Evolutionary conservation across 2,329 filamentous ascomycete genomes (phyloP).

Genomic region (Pseudogymnoascus sp.): DNA sequence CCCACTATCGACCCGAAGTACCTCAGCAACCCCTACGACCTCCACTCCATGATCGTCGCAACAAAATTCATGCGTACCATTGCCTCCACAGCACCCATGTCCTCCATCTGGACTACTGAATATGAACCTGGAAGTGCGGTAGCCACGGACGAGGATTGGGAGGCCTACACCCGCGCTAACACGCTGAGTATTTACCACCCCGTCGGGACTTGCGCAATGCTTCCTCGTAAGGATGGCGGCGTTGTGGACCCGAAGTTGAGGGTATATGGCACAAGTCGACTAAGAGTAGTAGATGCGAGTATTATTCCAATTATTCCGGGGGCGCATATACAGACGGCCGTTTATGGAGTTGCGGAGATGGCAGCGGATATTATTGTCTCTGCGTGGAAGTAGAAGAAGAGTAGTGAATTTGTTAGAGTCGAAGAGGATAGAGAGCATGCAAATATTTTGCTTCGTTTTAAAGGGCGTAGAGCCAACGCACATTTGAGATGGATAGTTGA

Average conservation of each 20-base stretch:
- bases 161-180: constrained; percentile 11
- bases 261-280: constrained; percentile 17
- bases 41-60: constrained; percentile 26
- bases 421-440: background rate
- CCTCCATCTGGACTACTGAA: constrained; percentile 16
- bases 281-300: constrained; percentile 22
- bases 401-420: background rate
- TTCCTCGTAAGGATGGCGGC: constrained; percentile 14
- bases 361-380: constrained; percentile 17
- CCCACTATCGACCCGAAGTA: constrained; percentile 47
- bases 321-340: constrained; percentile 15
- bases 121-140: constrained; percentile 19
- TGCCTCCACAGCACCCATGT: constrained; percentile 15
- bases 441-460: background rate
- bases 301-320: constrained; percentile 16
- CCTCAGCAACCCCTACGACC: constrained; percentile 43
- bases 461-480: background rate
- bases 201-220: constrained; percentile 19
- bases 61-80: constrained; percentile 17
- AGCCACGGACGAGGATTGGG: constrained; percentile 9
- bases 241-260: constrained; percentile 20
- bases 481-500: background rate
- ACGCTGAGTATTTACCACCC: constrained; percentile 13
- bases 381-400: background rate
- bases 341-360: constrained; percentile 20